phyloP scores from a whole-genome alignment of 257 asterid genomes.

The Solanum chiquidenum region DNA sequence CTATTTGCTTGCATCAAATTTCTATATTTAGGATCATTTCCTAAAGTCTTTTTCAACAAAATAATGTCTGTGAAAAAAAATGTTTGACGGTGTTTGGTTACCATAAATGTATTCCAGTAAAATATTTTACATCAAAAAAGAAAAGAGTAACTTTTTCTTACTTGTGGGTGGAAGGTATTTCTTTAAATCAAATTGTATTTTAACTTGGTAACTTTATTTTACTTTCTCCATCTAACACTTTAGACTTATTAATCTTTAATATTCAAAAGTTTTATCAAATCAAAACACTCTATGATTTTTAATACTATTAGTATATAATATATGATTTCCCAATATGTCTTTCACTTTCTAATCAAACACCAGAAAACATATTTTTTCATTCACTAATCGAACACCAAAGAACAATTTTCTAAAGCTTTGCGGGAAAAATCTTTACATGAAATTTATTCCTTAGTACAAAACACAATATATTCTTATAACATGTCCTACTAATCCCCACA shows the following conservation, averaged over 20 bases:
- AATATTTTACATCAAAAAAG: background rate
- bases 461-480: background rate
- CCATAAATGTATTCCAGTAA: background rate
- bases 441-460: background rate
- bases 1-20: background rate
- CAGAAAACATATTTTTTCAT: background rate
- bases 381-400: background rate
- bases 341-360: too few species aligned
- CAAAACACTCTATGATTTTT: background rate
- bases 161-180: background rate
- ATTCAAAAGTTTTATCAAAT: background rate
- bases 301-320: background rate
- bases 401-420: too few species aligned
- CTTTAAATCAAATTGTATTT: background rate
- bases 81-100: background rate
- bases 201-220: background rate
- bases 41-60: too few species aligned
- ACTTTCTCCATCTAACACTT: background rate
- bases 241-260: background rate
- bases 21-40: background rate
- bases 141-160: background rate
- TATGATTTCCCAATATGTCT: background rate
- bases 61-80: background rate
- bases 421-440: too few species aligned
- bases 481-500: background rate